Base-by-base conservation (phyloP, 1,139 yeast species). In the Taiozyma onychis region DNA sequence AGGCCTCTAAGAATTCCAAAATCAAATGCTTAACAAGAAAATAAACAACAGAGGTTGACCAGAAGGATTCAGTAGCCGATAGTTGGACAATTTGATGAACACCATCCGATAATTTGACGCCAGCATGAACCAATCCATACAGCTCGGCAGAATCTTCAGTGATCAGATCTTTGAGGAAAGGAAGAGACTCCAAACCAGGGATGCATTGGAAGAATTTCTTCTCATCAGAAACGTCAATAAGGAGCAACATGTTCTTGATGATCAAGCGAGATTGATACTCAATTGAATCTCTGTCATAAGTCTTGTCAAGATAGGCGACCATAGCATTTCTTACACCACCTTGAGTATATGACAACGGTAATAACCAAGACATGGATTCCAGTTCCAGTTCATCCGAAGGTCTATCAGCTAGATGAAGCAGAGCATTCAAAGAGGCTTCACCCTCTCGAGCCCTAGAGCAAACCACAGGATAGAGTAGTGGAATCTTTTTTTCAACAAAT, bases 331-430 rank as follows among this genome's bases (percentile, higher is more conserved):
- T 65, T 1, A 66, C 54, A 0, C 85, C 84, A 27, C 69, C 67
- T 14, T 63, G 64, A 0, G 78, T 62, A 55, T 71, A 80, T 0
- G 85, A 69, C 11, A 81, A 60, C 0, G 84, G 74, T 1, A 80
- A 63, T 0, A 57, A 45, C 22, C 50, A 53, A 1, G 78, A 69
- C 30, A 77, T 57, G 30, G 77, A 62, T 13, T 69, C 71, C 6
- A 59, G 52, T 3, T 73, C 55, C 6, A 77, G 46, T 13, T 67
- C 62, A 6, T 47, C 44, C 18, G 57, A 58, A 16, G 47, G 50
- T 30, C 22, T 10, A 21, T 26, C 32, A 34, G 39, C 8, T 43
- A 21, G 6, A 26, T 24, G 10, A 37, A 43, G 4, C 10, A 52
- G 28, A 1, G 45, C 22, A 44, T 49, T 24, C 35, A 51, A 8